phyloP scores from a whole-genome alignment of 192 early-diverging fungal species.

The Chytriomyces sp. region DNA sequence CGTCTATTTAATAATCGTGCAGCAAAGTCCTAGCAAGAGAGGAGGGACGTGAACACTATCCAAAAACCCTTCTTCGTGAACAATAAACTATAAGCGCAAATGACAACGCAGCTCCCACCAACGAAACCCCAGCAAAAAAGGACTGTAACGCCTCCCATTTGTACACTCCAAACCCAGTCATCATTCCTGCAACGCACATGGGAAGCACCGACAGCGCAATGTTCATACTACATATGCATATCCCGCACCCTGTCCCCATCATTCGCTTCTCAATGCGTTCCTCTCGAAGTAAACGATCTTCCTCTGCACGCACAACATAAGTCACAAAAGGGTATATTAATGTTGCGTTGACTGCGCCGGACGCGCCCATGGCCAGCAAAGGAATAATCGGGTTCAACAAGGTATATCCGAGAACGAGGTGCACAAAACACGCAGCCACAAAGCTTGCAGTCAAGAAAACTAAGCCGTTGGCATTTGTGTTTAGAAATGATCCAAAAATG shows the following conservation, averaged over 20 bases:
- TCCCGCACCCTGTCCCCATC: slow-evolving; percentile 55
- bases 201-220: slow-evolving; percentile 55
- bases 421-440: slow-evolving; percentile 52
- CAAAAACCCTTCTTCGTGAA: background rate
- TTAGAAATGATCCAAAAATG: background rate
- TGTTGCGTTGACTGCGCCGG: slow-evolving; percentile 56
- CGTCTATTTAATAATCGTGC: no score
- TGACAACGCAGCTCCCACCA: slow-evolving; percentile 6
- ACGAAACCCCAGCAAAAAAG: slow-evolving; percentile 5
- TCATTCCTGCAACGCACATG: slow-evolving; percentile 50
- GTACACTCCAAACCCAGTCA: slow-evolving; percentile 17
- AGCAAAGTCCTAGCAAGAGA: no score
- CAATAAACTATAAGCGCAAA: background rate
- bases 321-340: slow-evolving; percentile 15
- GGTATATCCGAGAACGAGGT: slow-evolving; percentile 60
- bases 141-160: slow-evolving; percentile 5
- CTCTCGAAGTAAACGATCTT: background rate
- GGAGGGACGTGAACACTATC: no score
- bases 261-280: slow-evolving; percentile 5
- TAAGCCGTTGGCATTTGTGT: background rate
- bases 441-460: slow-evolving; percentile 56
- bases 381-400: slow-evolving; percentile 57
- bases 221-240: slow-evolving; percentile 50
- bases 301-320: background rate
- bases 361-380: slow-evolving; percentile 58